Evolutionary conservation across 2,329 filamentous ascomycete genomes (phyloP), one percentile per base, ranked within the genome.

Genomic region (Scopulariopsis brevicaulis): DNA sequence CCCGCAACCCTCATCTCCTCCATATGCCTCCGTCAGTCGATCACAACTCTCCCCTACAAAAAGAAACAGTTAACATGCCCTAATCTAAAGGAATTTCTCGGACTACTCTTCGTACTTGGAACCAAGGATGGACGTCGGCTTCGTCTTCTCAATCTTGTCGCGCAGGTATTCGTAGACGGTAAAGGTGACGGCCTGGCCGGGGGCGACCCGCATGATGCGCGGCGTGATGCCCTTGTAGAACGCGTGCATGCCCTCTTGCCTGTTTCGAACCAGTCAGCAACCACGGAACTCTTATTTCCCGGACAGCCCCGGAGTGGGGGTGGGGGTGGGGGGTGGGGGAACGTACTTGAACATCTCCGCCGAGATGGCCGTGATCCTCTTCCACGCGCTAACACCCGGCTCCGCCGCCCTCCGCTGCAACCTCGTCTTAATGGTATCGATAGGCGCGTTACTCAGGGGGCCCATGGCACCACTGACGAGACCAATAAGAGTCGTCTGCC

Each of bases 161-260:
- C 85, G 89, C 60, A 92, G 73, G 70, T 70, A 90, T 71, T 92
- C 88, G 71, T 92, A 92, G 63, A 92, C 87, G 73, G 83, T 86
- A 60, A 86, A 86, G 3, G 84, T 86, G 58, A 86, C 84, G 59
- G 84, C 94, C 77, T 99, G 94, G 53, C 94, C 94, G 8, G 94
- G 94, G 28, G 94, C 94, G 57, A 99, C 94, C 68, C 94, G 85
- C 91, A 97, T 97, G 65, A 99, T 89, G 66, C 94, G 84, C 7
- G 94, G 94, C 53, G 94, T 99, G 73, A 99, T 99, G 66, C 94
- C 94, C 81, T 97, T 97, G 80, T 96, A 99, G 75, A 99, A 99
- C 54, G 94, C 94, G 66, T 90, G 86, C 64, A 93, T 79, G 40
- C 94, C 94, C 75, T 99, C 94, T 76, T 96, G 89, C 67, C 87